A percentile compares a stretch with the other conserved stretches of the same genome.
Conservation (phyloP, 768 basidiomycete species). For the Termitomyces sp. region DNA sequence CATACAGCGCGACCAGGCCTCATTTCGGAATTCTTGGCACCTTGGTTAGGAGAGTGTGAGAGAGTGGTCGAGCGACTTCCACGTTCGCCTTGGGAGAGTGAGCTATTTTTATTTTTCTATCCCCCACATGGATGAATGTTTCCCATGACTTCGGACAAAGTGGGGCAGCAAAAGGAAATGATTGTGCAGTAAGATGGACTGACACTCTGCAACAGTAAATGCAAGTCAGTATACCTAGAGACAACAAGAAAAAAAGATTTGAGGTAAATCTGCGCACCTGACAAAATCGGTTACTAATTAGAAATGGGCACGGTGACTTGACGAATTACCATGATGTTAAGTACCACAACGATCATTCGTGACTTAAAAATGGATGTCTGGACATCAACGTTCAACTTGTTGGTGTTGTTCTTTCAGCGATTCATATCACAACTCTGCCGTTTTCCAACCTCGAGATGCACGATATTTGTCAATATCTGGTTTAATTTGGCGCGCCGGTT, state of each 20-base stretch:
- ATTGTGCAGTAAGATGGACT: background rate
- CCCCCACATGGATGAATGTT: background rate
- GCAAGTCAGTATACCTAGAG: background rate
- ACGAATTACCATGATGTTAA: constrained; percentile 11
- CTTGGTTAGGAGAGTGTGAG: constrained; percentile 1
- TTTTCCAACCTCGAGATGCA: background rate
- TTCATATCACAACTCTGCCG: too few species aligned
- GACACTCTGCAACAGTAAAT: background rate
- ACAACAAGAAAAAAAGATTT: background rate
- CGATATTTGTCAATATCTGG: background rate
- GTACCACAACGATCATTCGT: background rate
- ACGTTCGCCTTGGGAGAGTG: background rate
- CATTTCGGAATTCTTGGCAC: constrained; percentile 4
- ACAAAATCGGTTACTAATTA: constrained; percentile 1
- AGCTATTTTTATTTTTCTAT: background rate
- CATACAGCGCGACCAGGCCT: too few species aligned
- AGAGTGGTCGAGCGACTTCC: background rate
- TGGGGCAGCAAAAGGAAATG: background rate
- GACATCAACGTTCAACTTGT: background rate
- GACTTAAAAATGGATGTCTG: background rate
- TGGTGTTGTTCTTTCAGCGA: background rate
- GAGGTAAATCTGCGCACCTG: background rate
- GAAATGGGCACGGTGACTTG: constrained; percentile 12
- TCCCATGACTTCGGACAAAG: background rate
- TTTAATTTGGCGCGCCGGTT: background rate